Conservation (phyloP, 2,329 filamentous ascomycete genomes). For the Penicillium glabrum region DNA sequence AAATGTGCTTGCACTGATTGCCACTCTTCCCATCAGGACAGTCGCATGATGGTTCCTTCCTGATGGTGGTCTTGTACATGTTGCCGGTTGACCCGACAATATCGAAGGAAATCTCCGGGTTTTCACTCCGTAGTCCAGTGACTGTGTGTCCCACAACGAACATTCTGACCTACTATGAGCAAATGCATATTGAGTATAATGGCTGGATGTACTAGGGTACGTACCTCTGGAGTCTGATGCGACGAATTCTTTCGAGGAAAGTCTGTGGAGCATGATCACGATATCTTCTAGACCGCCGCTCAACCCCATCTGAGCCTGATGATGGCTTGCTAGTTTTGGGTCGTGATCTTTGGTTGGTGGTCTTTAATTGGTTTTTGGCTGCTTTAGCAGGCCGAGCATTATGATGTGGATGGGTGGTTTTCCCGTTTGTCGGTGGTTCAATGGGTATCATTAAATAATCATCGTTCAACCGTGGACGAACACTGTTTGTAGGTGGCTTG, state of each 20-base stretch:
- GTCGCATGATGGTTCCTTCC: conserved; percentile 53
- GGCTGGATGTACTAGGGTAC: not conserved
- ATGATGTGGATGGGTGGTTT: not conserved
- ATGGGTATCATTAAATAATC: not conserved
- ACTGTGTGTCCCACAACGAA: conserved; percentile 56
- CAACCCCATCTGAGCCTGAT: conserved; percentile 13
- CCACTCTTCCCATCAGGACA: conserved; percentile 57
- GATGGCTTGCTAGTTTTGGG: not conserved
- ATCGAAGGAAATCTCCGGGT: conserved; percentile 52
- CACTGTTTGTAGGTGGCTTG: not conserved
- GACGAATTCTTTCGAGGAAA: conserved; percentile 49
- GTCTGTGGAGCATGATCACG: conserved; percentile 45
- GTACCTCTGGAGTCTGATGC: conserved; percentile 41
- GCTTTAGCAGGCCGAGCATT: not conserved
- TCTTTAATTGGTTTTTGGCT: not conserved
- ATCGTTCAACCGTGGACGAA: not conserved
- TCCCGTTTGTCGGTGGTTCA: not conserved
- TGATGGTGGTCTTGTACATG: conserved; percentile 59
- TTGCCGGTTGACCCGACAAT: conserved; percentile 64
- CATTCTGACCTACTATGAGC: conserved; percentile 41
- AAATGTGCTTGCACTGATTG: conserved; percentile 64
- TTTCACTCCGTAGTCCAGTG: conserved; percentile 40
- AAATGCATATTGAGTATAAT: not conserved
- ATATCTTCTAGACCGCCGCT: conserved; percentile 43
- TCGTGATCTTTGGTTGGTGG: not conserved